Evolutionary conservation across 1,284 basidiomycete species (phyloP).

Genomic region (Somion occarium): DNA sequence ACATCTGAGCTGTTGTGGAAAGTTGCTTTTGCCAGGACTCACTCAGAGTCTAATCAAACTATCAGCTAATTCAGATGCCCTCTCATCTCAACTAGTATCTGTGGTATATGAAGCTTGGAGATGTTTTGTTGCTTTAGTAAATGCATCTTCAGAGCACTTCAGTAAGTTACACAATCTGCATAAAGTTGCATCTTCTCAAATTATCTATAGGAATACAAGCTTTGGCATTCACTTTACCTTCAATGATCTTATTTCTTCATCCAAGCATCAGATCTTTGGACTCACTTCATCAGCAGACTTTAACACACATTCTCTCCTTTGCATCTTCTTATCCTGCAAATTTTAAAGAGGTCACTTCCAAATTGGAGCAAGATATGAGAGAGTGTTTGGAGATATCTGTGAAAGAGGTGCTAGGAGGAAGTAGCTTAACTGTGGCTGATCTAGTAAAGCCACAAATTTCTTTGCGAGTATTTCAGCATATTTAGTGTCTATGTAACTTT

Average conservation of each 20-base stretch:
- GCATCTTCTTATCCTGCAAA: constrained; percentile 71
- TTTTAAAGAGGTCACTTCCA: constrained; percentile 84
- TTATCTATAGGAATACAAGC: constrained; percentile 54
- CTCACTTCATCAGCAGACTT: constrained; percentile 55
- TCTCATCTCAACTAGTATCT: constrained; percentile 46
- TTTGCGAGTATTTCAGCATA: constrained; percentile 52
- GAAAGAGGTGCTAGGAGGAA: constrained; percentile 64
- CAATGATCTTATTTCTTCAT: constrained; percentile 72
- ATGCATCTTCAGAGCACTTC: constrained; percentile 52
- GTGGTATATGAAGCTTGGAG: constrained; percentile 80
- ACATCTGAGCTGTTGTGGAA: constrained; percentile 73
- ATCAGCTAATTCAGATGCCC: constrained; percentile 54
- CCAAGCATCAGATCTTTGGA: constrained; percentile 41
- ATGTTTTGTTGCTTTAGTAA: constrained; percentile 67
- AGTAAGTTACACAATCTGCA: constrained; percentile 42
- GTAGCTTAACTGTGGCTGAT: constrained; percentile 28
- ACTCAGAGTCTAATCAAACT: constrained; percentile 75
- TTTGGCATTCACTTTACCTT: constrained; percentile 77
- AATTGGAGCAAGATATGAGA: constrained; percentile 56
- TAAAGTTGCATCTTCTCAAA: constrained; percentile 2
- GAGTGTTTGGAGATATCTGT: constrained; percentile 77
- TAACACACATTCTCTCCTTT: constrained; percentile 73
- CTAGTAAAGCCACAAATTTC: constrained; percentile 74
- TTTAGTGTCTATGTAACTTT: background rate
- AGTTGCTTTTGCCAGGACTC: constrained; percentile 75